Conservation (phyloP, 306 rosid genomes). For the Benincasa hispida region DNA sequence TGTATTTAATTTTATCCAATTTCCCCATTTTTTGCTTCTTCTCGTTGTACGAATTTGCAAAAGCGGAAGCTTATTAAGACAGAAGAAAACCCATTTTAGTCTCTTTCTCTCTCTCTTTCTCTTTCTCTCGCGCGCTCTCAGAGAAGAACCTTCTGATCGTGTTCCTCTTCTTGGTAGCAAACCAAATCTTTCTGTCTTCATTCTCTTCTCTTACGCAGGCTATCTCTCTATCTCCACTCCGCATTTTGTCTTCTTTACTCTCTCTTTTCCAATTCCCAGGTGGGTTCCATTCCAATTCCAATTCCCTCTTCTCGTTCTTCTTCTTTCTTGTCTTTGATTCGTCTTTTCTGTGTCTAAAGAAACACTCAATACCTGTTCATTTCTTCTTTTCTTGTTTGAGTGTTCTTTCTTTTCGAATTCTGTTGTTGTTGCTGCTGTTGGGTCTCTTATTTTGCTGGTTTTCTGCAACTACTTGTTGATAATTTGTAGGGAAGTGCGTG, state of each 20-base stretch:
- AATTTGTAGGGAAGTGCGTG: neutral
- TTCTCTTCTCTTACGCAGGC: neutral
- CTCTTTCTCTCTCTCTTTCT: neutral
- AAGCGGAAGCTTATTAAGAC: neutral
- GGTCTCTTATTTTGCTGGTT: neutral
- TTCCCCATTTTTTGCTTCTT: neutral
- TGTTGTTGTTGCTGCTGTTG: neutral
- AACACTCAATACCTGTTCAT: neutral
- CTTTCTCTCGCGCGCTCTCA: neutral
- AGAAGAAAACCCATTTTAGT: neutral
- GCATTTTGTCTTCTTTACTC: neutral
- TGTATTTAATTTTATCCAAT: neutral
- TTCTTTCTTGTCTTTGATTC: neutral
- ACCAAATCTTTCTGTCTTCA: slow-evolving; percentile 9
- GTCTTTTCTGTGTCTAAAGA: neutral
- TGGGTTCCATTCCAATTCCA: neutral
- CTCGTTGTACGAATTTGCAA: neutral
- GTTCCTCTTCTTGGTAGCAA: slow-evolving; percentile 16
- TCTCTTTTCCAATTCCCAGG: slow-evolving; percentile 17
- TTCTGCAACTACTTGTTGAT: neutral
- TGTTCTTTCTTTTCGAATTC: neutral
- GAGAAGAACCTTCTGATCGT: slow-evolving; percentile 19
- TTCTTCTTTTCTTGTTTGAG: neutral
- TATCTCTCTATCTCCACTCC: neutral
- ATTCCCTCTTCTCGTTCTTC: neutral